Percentiles rank a stretch among this genome's conserved stretches.
Evolutionary conservation across 2,329 filamentous ascomycete species (phyloP).

Genomic region (Monascus ruber): DNA sequence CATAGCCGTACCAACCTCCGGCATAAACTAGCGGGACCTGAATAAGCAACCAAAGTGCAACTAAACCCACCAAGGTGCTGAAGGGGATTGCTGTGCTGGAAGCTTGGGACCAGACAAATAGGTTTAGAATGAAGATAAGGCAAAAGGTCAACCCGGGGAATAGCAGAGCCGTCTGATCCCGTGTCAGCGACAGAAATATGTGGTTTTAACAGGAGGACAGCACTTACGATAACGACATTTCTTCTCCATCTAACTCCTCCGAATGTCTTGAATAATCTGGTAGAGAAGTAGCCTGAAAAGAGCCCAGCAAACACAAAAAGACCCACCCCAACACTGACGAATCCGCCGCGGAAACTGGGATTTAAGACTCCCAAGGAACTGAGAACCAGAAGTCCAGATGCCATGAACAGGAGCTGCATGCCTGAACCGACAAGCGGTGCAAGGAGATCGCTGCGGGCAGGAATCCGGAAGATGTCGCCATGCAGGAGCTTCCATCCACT

Average conservation of each 20-base stretch:
- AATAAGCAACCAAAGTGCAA: constrained; percentile 71
- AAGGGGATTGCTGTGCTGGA: constrained; percentile 82
- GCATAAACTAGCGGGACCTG: constrained; percentile 75
- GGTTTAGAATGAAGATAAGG: constrained; percentile 66
- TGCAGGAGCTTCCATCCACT: constrained; percentile 84
- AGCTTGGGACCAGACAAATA: constrained; percentile 84
- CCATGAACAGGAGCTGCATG: constrained; percentile 77
- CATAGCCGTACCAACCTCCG: constrained; percentile 67
- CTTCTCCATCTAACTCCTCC: constrained; percentile 62
- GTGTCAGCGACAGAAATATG: not conserved
- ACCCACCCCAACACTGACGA: constrained; percentile 71
- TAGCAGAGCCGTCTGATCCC: constrained; percentile 52
- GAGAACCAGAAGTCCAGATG: constrained; percentile 57
- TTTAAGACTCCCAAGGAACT: constrained; percentile 70
- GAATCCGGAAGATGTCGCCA: constrained; percentile 74
- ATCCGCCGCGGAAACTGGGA: constrained; percentile 80
- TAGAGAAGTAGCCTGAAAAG: constrained; percentile 81
- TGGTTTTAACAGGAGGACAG: not conserved
- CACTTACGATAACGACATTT: constrained; percentile 55
- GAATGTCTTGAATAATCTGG: constrained; percentile 71
- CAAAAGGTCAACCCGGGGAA: constrained; percentile 70
- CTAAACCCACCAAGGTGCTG: constrained; percentile 59
- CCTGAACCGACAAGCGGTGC: constrained; percentile 76
- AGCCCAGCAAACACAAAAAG: constrained; percentile 73
- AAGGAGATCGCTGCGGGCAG: constrained; percentile 57